phyloP scores from a whole-genome alignment of 306 rosid species.

The Gleditsia sinensis region DNA sequence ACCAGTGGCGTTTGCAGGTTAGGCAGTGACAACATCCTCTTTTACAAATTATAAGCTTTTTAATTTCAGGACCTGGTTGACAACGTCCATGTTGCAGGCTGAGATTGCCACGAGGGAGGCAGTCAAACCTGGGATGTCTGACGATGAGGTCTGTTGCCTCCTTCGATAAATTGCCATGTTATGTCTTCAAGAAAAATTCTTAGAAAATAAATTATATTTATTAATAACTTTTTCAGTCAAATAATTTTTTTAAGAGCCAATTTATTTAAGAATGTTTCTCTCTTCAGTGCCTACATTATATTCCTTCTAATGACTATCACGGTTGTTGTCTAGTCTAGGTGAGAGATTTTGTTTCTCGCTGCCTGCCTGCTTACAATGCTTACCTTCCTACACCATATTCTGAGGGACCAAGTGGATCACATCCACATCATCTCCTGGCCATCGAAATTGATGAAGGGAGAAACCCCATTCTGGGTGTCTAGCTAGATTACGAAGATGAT shows the following conservation, averaged over 20 bases:
- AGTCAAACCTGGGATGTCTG: slow-evolving; percentile 91
- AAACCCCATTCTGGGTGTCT: slow-evolving; percentile 78
- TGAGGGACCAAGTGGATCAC: slow-evolving; percentile 84
- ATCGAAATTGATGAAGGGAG: slow-evolving; percentile 88
- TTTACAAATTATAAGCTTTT: background rate
- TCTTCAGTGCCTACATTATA: no score
- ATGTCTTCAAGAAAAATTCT: no score
- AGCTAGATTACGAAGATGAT: slow-evolving; percentile 25
- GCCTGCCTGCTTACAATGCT: slow-evolving; percentile 88
- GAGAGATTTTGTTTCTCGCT: slow-evolving; percentile 87
- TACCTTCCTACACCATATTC: slow-evolving; percentile 93
- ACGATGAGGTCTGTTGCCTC: slow-evolving; percentile 66
- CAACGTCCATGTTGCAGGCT: slow-evolving; percentile 58
- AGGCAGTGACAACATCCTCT: slow-evolving; percentile 23
- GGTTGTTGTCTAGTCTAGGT: slow-evolving; percentile 57
- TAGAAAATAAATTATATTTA: no score
- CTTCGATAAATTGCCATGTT: no score
- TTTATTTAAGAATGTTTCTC: no score
- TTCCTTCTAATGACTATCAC: slow-evolving; percentile 27
- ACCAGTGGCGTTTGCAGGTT: slow-evolving; percentile 92
- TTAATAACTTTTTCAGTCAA: no score
- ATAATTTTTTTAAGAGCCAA: no score
- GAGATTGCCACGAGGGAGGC: slow-evolving; percentile 98
- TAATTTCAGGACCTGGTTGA: slow-evolving; percentile 24
- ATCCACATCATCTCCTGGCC: slow-evolving; percentile 61